Evolutionary conservation across 768 basidiomycete genomes (phyloP), one percentile per base, ranked within the genome.

Genomic region (Amanita muscaria): DNA sequence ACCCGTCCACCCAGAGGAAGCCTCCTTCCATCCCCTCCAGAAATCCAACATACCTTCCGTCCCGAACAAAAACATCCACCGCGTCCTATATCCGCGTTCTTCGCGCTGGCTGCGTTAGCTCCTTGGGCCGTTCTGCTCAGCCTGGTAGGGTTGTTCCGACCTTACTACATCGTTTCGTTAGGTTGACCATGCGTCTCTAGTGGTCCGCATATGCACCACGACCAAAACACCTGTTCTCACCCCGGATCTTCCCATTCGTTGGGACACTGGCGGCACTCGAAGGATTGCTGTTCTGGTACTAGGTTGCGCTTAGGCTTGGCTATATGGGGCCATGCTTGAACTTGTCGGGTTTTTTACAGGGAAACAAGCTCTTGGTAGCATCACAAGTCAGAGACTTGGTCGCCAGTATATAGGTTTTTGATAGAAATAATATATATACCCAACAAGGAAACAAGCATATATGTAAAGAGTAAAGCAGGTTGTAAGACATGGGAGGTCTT

Each of bases 21-120:
- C 74, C 0, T 67, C 73, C 15, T 96, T 84, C 76, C 79, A 79
- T 54, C 64, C 66, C 3, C 77, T 23, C 87, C 88, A 0, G 74
- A 76, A 59, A 83, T 96, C 51, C 59, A 69, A 25, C 92, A 93
- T 64, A 88, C 88, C 3, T 96, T 93, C 80, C 76, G 76, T 30
- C 68, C 83, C 3, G 85, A 82, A 6, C 84, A 81, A 53, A 87
- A 81, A 57, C 59, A 73, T 1, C 91, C 91, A n/a, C 81, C 78
- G 11, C 67, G 64, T 39, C 56, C 73, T 44, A 67, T 91, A 52
- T 88, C 87, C 7, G 75, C 77, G 0, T 52, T 85, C 21, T 89
- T 87, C 43, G 64, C 81, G 0, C 69, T 55, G 1, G 53, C 82
- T 16, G 79, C 85, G 2, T 54, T 88, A 24, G 67, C 76, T 11